Evolutionary conservation across 306 rosid species (phyloP), one percentile per base, ranked within the genome.

Genomic region (Cucurbita maxima): DNA sequence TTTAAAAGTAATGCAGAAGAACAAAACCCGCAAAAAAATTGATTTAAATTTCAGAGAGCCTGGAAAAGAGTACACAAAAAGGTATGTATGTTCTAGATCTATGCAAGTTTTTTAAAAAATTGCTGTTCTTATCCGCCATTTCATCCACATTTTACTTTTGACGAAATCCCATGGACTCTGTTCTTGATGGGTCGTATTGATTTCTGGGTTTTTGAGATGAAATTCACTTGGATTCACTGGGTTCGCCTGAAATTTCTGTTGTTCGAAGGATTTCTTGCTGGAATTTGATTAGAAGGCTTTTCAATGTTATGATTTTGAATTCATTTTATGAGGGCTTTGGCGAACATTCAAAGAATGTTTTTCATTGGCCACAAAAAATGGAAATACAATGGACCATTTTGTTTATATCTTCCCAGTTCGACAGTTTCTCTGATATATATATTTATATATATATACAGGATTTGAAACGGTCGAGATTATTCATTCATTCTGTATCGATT

Each of bases 1-100:
- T 76, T 74, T 77, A 45, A 30, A 45, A 45, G 56, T 47, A 47
- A 69, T 6, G 44, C 57, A 22, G 22, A 48, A 45, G 12, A 25
- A 47, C 73, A 47, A 25, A 47, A 69, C 3, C 38, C 45, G 6
- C 19, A 51, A 51, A 51, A 10, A 1, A 11, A 10, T 5, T 36
- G 30, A 60, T 36, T 60, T 64, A 34, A 69, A 45, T 47, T 48
- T 69, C 51, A 11, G 4, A 69, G 57, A 12, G 55, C 4, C 25
- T 68, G 41, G 57, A 19, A 69, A 68, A 25, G 3, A 22, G 43
- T 47, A 8, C 55, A 7, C 13, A 22, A 12, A 68, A 68, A 45
- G 56, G 56, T 44, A 68, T 47, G 73, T 68, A 87, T 85, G 87
- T 87, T 86, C 81, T 82, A 79, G 89, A 84, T 88, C 89, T 83